Evolutionary conservation across 768 basidiomycete species (phyloP), one percentile per base, ranked within the genome.

Genomic region (Clitopilus passeckerianus): DNA sequence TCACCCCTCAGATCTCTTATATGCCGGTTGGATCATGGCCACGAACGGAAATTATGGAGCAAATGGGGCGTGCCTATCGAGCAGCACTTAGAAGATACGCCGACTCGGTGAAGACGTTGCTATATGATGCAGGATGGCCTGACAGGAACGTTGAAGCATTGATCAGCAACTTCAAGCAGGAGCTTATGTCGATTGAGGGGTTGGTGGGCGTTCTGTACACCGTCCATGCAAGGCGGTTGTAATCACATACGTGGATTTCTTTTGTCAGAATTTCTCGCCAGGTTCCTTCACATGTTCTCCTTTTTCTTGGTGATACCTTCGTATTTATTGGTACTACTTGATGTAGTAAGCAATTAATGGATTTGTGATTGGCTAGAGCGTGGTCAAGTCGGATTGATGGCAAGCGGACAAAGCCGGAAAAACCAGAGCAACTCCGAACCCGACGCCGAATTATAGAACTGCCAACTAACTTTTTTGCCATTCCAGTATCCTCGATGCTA

Each of bases 21-120:
- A 74, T 89, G 59, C 86, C 87, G 8, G 74, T 90, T 22, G 89
- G 88, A 5, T 69, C 72, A 8, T 86, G 85, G 86, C 63, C 71
- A 2, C 56, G 54, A 27, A 60, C 74, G 65, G 69, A 61, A 61
- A 41, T 54, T 10, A 18, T 10, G 18, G 15, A 50, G 46, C 15
- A 50, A 10, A 64, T 87, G 1, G 88, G 86, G 0, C 68, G 61
- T 30, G 70, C 63, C 1, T 78, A 78, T 63, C 73, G 79, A 27
- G 68, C 65, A 1, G 70, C 72, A 6, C 73, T 81, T 60, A 63
- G 67, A 30, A 66, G 71, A 22, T 85, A 82, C 53, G 77, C 80
- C 4, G 71, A 79, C 16, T 82, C 83, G 20, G 70, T 85, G 56
- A 77, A 69, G 59, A 77, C 80, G 0, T 63, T 89, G 56, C 66